A percentile compares a stretch with the other conserved stretches of the same genome.
phyloP scores from a whole-genome alignment of 139 green algal genomes.

The Gonium pectorale region DNA sequence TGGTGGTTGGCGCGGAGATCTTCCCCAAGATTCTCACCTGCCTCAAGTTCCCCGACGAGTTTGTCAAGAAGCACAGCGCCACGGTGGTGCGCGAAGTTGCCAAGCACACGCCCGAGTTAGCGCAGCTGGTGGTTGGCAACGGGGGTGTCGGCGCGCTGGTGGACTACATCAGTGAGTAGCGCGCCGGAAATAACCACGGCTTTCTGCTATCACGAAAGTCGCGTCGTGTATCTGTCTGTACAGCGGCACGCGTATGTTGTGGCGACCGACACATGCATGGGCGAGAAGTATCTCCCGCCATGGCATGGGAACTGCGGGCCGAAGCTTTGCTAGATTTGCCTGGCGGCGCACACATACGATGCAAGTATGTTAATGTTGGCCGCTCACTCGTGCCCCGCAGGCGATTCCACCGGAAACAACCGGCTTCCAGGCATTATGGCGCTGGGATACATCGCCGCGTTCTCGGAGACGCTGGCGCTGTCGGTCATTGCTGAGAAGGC shows the following conservation, averaged over 20 bases:
- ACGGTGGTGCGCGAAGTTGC: slow-evolving; percentile 78
- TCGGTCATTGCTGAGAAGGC: slow-evolving; percentile 85
- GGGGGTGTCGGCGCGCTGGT: slow-evolving; percentile 88
- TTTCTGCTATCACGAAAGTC: no score
- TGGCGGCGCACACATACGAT: no score
- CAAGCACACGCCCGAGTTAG: slow-evolving; percentile 93
- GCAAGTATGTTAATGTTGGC: no score
- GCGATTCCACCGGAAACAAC: slow-evolving; percentile 68
- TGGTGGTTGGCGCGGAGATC: slow-evolving; percentile 91
- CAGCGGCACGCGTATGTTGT: no score
- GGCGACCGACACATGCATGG: no score
- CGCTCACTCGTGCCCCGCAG: no score
- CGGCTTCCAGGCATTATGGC: slow-evolving; percentile 89
- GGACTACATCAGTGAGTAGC: slow-evolving; percentile 75
- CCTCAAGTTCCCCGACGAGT: slow-evolving; percentile 90
- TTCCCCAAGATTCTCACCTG: slow-evolving; percentile 91
- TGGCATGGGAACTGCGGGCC: no score
- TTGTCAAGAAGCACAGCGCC: slow-evolving; percentile 86
- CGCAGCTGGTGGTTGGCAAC: slow-evolving; percentile 88
- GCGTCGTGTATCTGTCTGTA: no score
- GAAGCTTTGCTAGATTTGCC: no score
- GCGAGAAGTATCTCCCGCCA: no score
- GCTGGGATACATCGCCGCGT: slow-evolving; percentile 88
- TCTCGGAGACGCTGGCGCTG: slow-evolving; percentile 89
- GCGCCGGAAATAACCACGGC: no score